A percentile compares a stretch with the other conserved stretches of the same genome.
Evolutionary conservation across 331 rosid genomes (phyloP).

Genomic region (Quercus lobata): DNA sequence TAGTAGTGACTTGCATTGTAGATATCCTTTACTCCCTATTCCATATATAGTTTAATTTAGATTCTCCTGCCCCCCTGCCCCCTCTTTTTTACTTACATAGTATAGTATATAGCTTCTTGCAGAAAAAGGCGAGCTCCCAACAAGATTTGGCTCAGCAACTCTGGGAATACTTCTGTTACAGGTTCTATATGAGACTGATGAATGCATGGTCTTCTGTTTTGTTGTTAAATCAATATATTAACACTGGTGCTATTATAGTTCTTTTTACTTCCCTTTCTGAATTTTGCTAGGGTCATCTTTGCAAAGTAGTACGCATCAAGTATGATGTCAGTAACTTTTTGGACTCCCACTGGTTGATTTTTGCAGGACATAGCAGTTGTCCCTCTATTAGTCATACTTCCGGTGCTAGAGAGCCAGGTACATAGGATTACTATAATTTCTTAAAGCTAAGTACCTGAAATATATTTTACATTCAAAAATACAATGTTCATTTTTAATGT

Average conservation of each 20-base stretch:
- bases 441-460: too few species aligned
- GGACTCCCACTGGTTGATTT: conserved; percentile 32
- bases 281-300: conserved; percentile 17
- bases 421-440: conserved; percentile 5
- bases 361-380: conserved; percentile 99
- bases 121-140: conserved; percentile 98
- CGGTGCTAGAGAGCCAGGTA: conserved; percentile 98
- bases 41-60: too few species aligned
- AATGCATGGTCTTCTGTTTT: background rate
- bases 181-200: conserved; percentile 46
- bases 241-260: background rate
- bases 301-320: background rate
- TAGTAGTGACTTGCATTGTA: too few species aligned
- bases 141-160: conserved; percentile 98
- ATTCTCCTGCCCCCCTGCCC: too few species aligned
- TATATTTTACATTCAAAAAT: background rate
- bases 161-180: conserved; percentile 93
- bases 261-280: background rate
- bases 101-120: conserved; percentile 83
- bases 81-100: conserved; percentile 24
- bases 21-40: too few species aligned
- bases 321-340: conserved; percentile 26
- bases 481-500: background rate
- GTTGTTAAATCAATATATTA: background rate
- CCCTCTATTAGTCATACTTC: conserved; percentile 96